Conservation (phyloP, 331 rosid genomes). For the Pyracantha coccinea region DNA sequence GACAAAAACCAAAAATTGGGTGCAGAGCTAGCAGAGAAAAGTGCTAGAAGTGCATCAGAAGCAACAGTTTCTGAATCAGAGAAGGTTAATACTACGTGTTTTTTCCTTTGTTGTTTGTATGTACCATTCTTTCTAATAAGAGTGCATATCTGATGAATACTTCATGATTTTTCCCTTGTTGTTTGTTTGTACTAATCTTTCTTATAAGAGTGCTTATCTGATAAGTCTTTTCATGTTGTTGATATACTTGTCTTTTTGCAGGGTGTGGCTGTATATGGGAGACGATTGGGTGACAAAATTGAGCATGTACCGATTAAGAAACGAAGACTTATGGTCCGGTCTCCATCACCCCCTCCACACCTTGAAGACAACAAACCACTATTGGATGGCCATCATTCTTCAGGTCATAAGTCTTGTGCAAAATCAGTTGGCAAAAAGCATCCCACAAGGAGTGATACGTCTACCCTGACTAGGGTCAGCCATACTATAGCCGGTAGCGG, state of each 20-base stretch:
- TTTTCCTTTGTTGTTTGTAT: neutral
- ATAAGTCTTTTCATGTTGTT: neutral
- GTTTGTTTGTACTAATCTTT: neutral
- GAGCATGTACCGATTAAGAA: constrained; percentile 36
- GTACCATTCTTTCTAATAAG: neutral
- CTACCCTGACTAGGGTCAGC: neutral
- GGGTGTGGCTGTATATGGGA: constrained; percentile 33
- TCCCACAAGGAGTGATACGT: neutral
- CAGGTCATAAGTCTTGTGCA: neutral
- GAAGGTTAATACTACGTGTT: constrained; percentile 6
- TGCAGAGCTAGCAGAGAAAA: constrained; percentile 5
- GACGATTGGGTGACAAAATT: constrained; percentile 27
- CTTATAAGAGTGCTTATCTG: neutral
- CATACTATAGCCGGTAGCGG: neutral
- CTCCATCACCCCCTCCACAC: constrained; percentile 18
- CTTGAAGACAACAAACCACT: neutral
- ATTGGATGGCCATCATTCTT: neutral
- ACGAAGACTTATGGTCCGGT: constrained; percentile 23
- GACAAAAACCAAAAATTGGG: constrained; percentile 11
- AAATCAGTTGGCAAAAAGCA: constrained; percentile 9
- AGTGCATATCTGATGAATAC: neutral
- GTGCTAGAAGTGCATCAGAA: constrained; percentile 10
- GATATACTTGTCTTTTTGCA: constrained; percentile 1
- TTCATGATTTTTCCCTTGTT: neutral
- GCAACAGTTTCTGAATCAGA: constrained; percentile 31